Conservation (phyloP, 176 grass and related monocot genomes). For the Dactylis glomerata region DNA sequence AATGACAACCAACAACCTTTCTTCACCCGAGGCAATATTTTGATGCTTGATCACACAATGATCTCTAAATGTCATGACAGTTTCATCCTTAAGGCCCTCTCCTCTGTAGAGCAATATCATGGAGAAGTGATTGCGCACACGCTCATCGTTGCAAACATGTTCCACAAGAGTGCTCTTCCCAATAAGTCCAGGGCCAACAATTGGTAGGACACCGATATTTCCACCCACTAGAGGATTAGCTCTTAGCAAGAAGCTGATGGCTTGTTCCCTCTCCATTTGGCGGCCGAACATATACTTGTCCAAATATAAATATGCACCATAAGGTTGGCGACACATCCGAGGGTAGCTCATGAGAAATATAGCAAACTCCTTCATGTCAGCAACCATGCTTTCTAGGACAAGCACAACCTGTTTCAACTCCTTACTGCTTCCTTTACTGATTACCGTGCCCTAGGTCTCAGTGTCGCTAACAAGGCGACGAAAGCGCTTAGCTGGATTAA, state of each 20-base stretch:
- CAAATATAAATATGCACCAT: background rate
- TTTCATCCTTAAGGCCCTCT: background rate
- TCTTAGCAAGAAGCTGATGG: background rate
- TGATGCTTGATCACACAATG: background rate
- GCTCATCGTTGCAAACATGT: background rate
- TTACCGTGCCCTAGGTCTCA: background rate
- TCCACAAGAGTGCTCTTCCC: background rate
- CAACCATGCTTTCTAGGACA: background rate
- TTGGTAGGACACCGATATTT: background rate
- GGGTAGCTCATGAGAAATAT: background rate
- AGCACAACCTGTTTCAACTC: background rate
- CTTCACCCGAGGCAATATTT: background rate
- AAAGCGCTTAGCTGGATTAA: background rate
- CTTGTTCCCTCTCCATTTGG: background rate
- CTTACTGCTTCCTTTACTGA: background rate
- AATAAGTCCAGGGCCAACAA: background rate
- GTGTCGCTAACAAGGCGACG: background rate
- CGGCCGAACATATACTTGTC: background rate
- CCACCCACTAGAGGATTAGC: background rate
- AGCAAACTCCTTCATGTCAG: background rate
- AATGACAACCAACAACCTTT: background rate
- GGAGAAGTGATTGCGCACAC: background rate
- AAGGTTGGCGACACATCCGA: background rate
- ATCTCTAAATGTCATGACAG: fast-evolving
- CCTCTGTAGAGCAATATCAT: background rate